Conservation (phyloP, 331 rosid genomes). For the Quercus tomentella region DNA sequence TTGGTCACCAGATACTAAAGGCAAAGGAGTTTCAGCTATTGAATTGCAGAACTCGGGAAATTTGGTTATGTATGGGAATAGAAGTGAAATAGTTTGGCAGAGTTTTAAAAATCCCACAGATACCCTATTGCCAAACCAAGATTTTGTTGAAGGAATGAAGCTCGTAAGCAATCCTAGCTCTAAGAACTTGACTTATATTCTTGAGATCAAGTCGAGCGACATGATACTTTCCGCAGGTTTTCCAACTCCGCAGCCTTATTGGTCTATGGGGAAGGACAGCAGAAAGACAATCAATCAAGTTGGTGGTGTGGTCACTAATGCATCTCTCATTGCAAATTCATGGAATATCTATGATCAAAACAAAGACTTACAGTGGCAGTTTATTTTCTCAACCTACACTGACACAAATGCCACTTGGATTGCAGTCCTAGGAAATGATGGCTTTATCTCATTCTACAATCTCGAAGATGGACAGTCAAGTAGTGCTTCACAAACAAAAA, state of each 20-base stretch:
- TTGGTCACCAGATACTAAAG: constrained; percentile 59
- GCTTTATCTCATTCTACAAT: constrained; percentile 61
- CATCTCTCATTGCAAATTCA: constrained; percentile 53
- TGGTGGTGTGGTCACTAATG: constrained; percentile 40
- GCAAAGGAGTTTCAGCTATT: constrained; percentile 55
- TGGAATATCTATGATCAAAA: constrained; percentile 74
- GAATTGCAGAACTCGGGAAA: constrained; percentile 69
- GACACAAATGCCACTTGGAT: constrained; percentile 59
- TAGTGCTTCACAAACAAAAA: constrained; percentile 31
- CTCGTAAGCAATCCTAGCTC: constrained; percentile 49
- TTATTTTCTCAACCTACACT: constrained; percentile 33
- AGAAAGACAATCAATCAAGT: constrained; percentile 48
- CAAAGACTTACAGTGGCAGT: constrained; percentile 57
- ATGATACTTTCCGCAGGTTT: constrained; percentile 62
- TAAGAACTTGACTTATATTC: constrained; percentile 50
- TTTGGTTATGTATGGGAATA: constrained; percentile 53
- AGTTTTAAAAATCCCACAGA: constrained; percentile 86
- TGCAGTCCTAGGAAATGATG: constrained; percentile 66
- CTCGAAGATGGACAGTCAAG: constrained; percentile 33
- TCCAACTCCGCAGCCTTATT: constrained; percentile 70
- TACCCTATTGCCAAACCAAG: constrained; percentile 66
- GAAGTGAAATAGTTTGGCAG: constrained; percentile 52
- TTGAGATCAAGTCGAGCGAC: constrained; percentile 75
- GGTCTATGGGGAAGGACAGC: constrained; percentile 68
- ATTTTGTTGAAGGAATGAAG: constrained; percentile 66